phyloP scores from a whole-genome alignment of 768 basidiomycete species.

The Paxillus involutus region DNA sequence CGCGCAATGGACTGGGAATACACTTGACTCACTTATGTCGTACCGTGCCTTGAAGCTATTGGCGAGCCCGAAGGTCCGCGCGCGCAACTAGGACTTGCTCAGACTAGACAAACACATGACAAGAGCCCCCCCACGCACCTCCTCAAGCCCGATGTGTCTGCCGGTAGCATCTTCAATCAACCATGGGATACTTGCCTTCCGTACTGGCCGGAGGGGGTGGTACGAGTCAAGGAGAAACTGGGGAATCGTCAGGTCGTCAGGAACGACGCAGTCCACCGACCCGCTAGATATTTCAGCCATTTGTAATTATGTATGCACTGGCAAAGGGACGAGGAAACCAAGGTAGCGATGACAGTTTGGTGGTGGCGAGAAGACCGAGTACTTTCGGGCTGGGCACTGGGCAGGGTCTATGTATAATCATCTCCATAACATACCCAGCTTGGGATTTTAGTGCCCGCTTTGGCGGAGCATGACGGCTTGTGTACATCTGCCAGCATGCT shows the following conservation, averaged over 20 bases:
- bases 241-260: conserved; percentile 62
- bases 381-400: not conserved
- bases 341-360: not conserved
- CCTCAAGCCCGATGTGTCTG: conserved; percentile 39
- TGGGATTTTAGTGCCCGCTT: too few species aligned
- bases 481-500: too few species aligned
- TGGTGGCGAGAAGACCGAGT: not conserved
- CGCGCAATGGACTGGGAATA: not conserved
- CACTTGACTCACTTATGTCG: conserved; percentile 42
- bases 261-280: conserved; percentile 41
- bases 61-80: conserved; percentile 51
- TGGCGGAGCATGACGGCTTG: too few species aligned
- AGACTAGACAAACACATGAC: not conserved
- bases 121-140: conserved; percentile 37
- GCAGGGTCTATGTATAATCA: too few species aligned
- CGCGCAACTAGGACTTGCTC: conserved; percentile 30
- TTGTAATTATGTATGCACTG: not conserved
- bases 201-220: conserved; percentile 43
- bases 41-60: conserved; percentile 51
- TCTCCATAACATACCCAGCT: too few species aligned
- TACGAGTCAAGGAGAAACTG: conserved; percentile 60
- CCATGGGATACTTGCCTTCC: conserved; percentile 49
- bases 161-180: conserved; percentile 60
- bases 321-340: not conserved
- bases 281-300: conserved; percentile 30